Percentiles rank a stretch among this genome's conserved stretches.
phyloP scores from a whole-genome alignment of 345 rosid genomes.

The Eucalyptus lansdowneana region DNA sequence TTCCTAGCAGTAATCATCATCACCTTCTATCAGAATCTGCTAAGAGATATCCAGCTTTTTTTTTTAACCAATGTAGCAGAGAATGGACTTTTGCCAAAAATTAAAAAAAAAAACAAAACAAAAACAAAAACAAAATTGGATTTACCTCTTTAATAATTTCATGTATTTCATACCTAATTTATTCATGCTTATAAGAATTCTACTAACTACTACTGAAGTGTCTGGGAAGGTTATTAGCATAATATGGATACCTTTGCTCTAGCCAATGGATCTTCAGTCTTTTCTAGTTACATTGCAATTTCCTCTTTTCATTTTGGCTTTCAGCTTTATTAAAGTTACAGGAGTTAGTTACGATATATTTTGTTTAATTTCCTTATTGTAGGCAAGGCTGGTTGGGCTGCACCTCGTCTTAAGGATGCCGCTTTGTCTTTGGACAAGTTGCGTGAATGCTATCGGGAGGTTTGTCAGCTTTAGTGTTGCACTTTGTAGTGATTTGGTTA shows the following conservation, averaged over 20 bases:
- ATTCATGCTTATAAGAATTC: neutral
- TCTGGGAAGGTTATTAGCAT: neutral
- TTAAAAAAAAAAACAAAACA: neutral
- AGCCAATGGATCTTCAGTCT: neutral
- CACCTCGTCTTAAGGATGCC: slow-evolving; percentile 99
- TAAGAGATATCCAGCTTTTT: neutral
- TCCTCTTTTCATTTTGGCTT: neutral
- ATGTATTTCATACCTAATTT: neutral
- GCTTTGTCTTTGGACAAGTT: slow-evolving; percentile 67
- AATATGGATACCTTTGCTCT: neutral
- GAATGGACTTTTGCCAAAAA: neutral
- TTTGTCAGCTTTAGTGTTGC: neutral
- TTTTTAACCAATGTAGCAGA: neutral
- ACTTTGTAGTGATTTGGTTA: neutral
- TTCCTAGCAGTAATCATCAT: neutral
- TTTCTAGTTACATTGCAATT: neutral
- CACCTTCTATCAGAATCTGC: neutral
- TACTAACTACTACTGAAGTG: neutral
- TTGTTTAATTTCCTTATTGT: neutral
- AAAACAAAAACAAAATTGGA: neutral
- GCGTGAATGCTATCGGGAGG: slow-evolving; percentile 93
- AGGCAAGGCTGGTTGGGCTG: slow-evolving; percentile 95
- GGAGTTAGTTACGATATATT: neutral
- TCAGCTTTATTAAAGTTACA: neutral
- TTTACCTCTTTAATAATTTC: neutral